Conservation (phyloP, 2,329 filamentous ascomycete species). For the Chaetomium strumarium region DNA sequence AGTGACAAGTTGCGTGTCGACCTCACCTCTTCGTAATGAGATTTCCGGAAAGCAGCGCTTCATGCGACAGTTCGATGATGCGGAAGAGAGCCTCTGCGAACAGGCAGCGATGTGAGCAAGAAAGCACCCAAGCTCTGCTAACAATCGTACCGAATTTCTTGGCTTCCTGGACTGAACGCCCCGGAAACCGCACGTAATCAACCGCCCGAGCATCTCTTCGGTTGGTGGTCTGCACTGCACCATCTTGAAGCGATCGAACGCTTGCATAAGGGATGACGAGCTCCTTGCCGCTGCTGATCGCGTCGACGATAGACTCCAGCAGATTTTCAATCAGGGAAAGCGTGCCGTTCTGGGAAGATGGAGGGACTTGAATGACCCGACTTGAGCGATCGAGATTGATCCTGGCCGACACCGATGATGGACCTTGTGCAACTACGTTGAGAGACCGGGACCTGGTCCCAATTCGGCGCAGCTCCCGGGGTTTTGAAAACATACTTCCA, state of each 20-base stretch:
- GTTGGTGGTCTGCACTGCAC: not conserved
- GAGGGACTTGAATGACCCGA: not conserved
- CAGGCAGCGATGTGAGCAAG: not conserved
- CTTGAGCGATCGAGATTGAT: not conserved
- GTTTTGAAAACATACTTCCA: constrained; percentile 8
- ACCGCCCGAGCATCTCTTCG: not conserved
- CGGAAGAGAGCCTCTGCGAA: constrained; percentile 48
- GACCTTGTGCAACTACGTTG: not conserved
- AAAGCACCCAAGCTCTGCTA: no score
- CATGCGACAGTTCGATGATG: constrained; percentile 54
- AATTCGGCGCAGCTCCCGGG: not conserved
- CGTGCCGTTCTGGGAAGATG: not conserved
- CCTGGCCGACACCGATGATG: not conserved
- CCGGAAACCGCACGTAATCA: constrained; percentile 39
- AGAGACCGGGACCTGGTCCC: not conserved
- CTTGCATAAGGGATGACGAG: constrained; percentile 21
- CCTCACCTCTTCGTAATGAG: constrained; percentile 57
- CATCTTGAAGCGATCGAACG: constrained; percentile 3
- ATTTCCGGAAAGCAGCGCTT: constrained; percentile 49
- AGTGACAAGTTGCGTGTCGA: not conserved
- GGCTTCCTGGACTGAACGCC: constrained; percentile 40
- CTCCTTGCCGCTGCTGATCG: constrained; percentile 13
- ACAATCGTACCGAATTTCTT: constrained; percentile 44
- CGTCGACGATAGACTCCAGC: constrained; percentile 21
- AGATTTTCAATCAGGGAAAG: constrained; percentile 18